Percentiles rank a stretch among this genome's conserved stretches.
Evolutionary conservation across 2,329 filamentous ascomycete genomes (phyloP).

Genomic region (Mariannaea sp.): DNA sequence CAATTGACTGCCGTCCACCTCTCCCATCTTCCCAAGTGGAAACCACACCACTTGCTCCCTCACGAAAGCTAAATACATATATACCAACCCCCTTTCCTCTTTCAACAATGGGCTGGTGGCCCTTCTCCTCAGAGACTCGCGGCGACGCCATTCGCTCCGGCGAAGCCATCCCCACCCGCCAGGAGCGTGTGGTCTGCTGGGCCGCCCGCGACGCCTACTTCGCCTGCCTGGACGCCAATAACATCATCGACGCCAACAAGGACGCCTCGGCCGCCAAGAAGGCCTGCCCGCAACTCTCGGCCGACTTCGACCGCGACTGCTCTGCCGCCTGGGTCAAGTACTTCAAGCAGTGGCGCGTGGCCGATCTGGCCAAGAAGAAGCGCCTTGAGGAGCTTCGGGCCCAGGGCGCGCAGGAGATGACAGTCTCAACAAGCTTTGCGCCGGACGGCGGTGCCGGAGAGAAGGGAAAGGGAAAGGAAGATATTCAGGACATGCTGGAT

Average conservation of each 20-base stretch:
- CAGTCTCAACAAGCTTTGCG: conserved; percentile 46
- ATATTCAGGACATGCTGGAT: conserved; percentile 49
- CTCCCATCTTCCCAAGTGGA: no score
- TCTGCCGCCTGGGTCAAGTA: conserved; percentile 95
- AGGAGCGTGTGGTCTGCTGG: conserved; percentile 85
- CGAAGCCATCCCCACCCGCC: conserved; percentile 79
- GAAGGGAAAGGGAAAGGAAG: conserved; percentile 43
- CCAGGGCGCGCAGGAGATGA: conserved; percentile 71
- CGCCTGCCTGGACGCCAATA: conserved; percentile 78
- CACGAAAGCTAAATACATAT: not conserved
- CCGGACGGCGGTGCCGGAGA: conserved; percentile 40
- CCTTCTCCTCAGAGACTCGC: conserved; percentile 54
- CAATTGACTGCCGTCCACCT: not conserved
- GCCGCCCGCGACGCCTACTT: conserved; percentile 88
- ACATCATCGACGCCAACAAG: conserved; percentile 72
- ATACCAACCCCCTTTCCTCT: conserved; percentile 4
- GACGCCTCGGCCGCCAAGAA: conserved; percentile 46
- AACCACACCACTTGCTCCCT: conserved; percentile 2
- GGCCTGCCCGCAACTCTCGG: conserved; percentile 48
- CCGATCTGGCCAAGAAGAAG: conserved; percentile 84
- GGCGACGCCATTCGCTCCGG: conserved; percentile 61
- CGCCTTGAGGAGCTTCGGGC: conserved; percentile 75
- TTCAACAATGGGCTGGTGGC: conserved; percentile 52
- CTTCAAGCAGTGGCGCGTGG: conserved; percentile 95
- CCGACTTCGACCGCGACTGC: conserved; percentile 81